phyloP scores from a whole-genome alignment of 257 asterid genomes.

The Verbena officinalis region DNA sequence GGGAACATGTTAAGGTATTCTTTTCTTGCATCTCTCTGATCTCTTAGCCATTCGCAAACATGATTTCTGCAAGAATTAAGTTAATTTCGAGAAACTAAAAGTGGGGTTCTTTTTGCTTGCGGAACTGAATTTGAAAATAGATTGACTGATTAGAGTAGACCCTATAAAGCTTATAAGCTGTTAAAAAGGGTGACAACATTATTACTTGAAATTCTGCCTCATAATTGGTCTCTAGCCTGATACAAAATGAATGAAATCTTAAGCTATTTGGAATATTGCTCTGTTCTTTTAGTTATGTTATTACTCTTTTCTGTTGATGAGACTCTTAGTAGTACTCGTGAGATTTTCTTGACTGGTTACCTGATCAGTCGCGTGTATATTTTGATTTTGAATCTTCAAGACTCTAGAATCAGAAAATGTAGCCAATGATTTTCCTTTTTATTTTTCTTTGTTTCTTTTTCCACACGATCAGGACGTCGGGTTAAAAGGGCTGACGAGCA shows the following conservation, averaged over 20 bases:
- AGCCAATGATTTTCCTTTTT: not conserved
- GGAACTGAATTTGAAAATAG: not conserved
- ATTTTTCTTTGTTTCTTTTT: no score
- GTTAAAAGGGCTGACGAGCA: conserved; percentile 71
- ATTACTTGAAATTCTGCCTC: no score
- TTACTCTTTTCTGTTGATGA: not conserved
- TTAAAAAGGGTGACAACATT: no score
- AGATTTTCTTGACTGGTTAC: no score
- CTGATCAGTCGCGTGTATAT: not conserved
- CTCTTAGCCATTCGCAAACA: not conserved
- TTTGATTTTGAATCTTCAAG: not conserved
- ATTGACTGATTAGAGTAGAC: no score
- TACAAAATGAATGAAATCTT: no score
- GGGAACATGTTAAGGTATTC: conserved; percentile 90
- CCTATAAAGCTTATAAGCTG: no score
- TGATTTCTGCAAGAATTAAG: not conserved
- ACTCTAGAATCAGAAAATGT: not conserved
- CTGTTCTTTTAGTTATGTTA: conserved; percentile 6
- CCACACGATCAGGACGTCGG: conserved; percentile 67
- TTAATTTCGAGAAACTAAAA: no score
- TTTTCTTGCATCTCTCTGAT: not conserved
- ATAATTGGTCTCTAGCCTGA: no score
- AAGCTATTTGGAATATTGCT: no score
- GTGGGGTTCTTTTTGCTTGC: not conserved
- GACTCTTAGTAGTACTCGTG: no score